Evolutionary conservation across 2,329 filamentous ascomycete species (phyloP), one percentile per base, ranked within the genome.

Genomic region (Cladophialophora immunda): DNA sequence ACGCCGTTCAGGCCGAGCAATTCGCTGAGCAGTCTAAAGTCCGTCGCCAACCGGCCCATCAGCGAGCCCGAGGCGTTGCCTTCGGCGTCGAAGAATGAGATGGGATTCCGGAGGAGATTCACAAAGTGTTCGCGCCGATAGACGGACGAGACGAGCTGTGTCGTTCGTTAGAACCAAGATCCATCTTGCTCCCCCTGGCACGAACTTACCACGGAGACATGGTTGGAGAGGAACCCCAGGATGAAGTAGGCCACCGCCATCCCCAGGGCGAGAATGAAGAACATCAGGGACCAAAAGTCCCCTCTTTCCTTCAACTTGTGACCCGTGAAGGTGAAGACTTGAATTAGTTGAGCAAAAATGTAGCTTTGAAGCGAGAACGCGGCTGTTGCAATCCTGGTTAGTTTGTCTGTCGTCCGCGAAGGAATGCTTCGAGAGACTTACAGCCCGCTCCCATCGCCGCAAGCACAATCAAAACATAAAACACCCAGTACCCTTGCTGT

Each of bases 1-100:
- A 92, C 92, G 0, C 97, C 85, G 0, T 82, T 85, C 0, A 80
- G 72, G 0, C 83, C 82, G 19, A 86, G 75, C 3, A 86, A 72
- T 65, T 86, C 84, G 71, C 83, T 80, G 0, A 87, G 71, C 29
- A 83, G 79, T 13, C 82, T 83, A 2, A 84, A 81, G 56, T 85
- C 81, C 6, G 82, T 81, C 0, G 82, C 79, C 7, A 85, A 75
- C 11, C 81, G 78, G 4, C 81, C 81, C 4, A 82, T 81, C 8
- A 86, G 72, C 3, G 81, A 79, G 4, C 84, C 84, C 3, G 80
- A 79, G 1, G 83, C 79, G 68, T 86, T 85, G 3, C 78, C 80
- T 55, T 81, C 78, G 1, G 72, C 67, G 50, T 84, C 82, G 65
- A 80, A 83, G 57, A 80, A 84, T 0, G 72, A 63, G 4, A 83